phyloP scores from a whole-genome alignment of 805 yeast genomes.

The Nakazawaea ishiwadae region DNA sequence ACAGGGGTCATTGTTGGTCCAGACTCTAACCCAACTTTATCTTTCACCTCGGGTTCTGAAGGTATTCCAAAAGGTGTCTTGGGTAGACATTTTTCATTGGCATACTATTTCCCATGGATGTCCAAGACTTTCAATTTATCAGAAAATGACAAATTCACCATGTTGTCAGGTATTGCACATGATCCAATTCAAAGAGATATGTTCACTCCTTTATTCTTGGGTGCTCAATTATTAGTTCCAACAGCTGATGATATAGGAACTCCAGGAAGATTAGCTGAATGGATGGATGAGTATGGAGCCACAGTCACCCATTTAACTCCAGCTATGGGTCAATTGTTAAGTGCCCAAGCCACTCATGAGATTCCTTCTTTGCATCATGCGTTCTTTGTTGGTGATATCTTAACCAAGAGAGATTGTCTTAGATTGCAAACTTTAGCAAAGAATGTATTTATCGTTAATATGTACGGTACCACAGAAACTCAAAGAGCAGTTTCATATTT shows the following conservation, averaged over 20 bases:
- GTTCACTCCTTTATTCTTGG: conserved; percentile 95
- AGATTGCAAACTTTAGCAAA: conserved; percentile 88
- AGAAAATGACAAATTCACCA: conserved; percentile 83
- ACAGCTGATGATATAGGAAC: conserved; percentile 98
- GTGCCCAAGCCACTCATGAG: conserved; percentile 90
- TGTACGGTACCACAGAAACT: conserved; percentile 99
- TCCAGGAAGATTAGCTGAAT: conserved; percentile 94
- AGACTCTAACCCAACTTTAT: conserved; percentile 92
- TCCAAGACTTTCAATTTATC: conserved; percentile 74
- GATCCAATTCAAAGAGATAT: conserved; percentile 99
- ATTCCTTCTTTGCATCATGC: conserved; percentile 91
- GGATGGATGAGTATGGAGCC: conserved; percentile 92
- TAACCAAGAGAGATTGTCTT: conserved; percentile 95
- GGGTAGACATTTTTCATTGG: conserved; percentile 95
- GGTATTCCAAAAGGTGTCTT: conserved; percentile 98
- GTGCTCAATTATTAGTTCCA: conserved; percentile 91
- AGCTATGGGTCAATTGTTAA: conserved; percentile 96
- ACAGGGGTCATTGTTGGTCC: conserved; percentile 96
- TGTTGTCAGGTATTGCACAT: conserved; percentile 98
- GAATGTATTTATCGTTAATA: conserved; percentile 86
- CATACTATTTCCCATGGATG: conserved; percentile 99
- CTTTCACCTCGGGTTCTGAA: conserved; percentile 97
- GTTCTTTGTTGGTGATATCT: conserved; percentile 95
- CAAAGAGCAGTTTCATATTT: conserved; percentile 96
- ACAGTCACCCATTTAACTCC: conserved; percentile 98